A percentile compares a stretch with the other conserved stretches of the same genome.
phyloP scores from a whole-genome alignment of 495 filamentous ascomycete species.

The Cercophora samala region DNA sequence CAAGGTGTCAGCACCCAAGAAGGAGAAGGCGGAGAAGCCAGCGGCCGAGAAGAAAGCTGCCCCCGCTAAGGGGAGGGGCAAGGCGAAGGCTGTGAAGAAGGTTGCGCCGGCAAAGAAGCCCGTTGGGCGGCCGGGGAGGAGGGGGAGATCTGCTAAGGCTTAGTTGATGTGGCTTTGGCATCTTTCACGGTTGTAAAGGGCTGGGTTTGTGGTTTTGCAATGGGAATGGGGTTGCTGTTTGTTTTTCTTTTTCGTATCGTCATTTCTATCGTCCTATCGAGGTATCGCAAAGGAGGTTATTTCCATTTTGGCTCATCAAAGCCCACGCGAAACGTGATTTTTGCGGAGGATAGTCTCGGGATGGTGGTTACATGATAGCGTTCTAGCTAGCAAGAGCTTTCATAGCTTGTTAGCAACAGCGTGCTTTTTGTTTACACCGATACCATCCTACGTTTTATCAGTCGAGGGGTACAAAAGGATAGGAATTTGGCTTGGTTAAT shows the following conservation, averaged over 20 bases:
- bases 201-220: not conserved
- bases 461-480: too few species aligned
- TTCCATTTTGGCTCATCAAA: not conserved
- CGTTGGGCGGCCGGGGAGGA: constrained; percentile 10
- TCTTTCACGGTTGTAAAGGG: not conserved
- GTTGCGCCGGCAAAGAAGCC: not conserved
- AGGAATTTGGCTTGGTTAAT: too few species aligned
- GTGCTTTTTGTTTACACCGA: too few species aligned
- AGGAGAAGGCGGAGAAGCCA: constrained; percentile 13
- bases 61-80: not conserved
- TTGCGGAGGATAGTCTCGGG: not conserved
- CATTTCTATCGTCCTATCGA: not conserved
- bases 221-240: not conserved
- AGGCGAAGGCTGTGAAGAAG: not conserved
- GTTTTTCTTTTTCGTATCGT: not conserved
- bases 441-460: too few species aligned
- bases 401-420: too few species aligned
- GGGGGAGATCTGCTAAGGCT: constrained; percentile 2
- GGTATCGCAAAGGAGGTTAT: not conserved
- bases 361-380: not conserved
- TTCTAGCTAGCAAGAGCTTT: not conserved
- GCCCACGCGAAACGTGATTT: not conserved
- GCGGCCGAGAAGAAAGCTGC: constrained; percentile 14
- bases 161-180: not conserved
- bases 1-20: constrained; percentile 8